phyloP scores from a whole-genome alignment of 148 eudicot genomes.

The Rhododendron molle region DNA sequence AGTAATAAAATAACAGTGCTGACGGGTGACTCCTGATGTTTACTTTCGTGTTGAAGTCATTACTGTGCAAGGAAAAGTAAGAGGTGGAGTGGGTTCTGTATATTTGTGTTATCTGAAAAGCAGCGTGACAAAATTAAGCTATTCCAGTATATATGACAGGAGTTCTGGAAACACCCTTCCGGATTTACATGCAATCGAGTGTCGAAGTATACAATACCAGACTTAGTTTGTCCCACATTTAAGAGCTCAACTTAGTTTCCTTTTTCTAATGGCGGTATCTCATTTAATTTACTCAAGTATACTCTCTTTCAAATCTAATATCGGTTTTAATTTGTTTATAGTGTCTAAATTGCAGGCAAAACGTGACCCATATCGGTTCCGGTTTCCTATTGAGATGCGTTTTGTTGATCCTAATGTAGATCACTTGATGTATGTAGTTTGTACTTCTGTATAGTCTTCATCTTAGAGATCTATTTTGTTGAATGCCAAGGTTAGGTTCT shows the following conservation, averaged over 20 bases:
- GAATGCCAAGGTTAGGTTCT: background rate
- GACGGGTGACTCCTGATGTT: background rate
- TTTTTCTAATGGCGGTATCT: background rate
- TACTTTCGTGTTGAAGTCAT: background rate
- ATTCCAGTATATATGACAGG: background rate
- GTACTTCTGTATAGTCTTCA: background rate
- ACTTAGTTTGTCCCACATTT: background rate
- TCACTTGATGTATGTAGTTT: slow-evolving; percentile 75
- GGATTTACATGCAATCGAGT: background rate
- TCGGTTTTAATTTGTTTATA: background rate
- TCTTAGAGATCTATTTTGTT: background rate
- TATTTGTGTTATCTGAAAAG: background rate
- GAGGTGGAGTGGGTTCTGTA: background rate
- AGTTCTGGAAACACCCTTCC: background rate
- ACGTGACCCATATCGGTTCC: slow-evolving; percentile 92
- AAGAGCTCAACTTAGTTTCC: background rate
- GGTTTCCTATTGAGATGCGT: slow-evolving; percentile 96
- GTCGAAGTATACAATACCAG: background rate
- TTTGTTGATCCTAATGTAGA: slow-evolving; percentile 95
- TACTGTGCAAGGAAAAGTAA: background rate
- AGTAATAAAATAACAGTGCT: background rate
- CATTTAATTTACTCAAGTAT: background rate
- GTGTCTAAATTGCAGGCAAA: slow-evolving; percentile 75
- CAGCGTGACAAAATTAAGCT: background rate
- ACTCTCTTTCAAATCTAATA: background rate